phyloP scores from a whole-genome alignment of 495 filamentous ascomycete genomes.

The Hypomontagnella submonticulosa region DNA sequence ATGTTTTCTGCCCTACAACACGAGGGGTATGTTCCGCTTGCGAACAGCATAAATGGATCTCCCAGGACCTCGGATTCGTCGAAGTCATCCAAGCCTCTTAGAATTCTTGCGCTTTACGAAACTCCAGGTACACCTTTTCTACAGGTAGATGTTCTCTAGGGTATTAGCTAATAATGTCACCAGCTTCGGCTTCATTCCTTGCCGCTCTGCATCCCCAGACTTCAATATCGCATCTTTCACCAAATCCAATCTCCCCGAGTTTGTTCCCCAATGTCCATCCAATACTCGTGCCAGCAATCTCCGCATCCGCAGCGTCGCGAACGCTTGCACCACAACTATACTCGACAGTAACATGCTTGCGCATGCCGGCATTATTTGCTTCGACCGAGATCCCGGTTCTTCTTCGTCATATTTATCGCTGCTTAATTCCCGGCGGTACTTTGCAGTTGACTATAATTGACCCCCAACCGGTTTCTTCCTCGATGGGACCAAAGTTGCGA shows the following conservation, averaged over 20 bases:
- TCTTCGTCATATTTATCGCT: constrained; percentile 53
- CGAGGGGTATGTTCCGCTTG: constrained; percentile 38
- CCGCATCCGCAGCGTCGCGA: constrained; percentile 45
- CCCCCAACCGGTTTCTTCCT: constrained; percentile 54
- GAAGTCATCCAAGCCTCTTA: constrained; percentile 39
- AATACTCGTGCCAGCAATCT: constrained; percentile 46
- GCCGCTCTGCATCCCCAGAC: constrained; percentile 48
- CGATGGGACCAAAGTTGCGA: constrained; percentile 57
- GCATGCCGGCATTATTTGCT: constrained; percentile 52
- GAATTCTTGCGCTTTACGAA: constrained; percentile 57
- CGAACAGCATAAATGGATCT: constrained; percentile 13
- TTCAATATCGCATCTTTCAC: constrained; percentile 51
- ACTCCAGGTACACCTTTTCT: constrained; percentile 48
- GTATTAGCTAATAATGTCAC: constrained; percentile 27
- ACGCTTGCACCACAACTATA: constrained; percentile 51
- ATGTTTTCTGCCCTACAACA: constrained; percentile 55
- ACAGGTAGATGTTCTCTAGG: not conserved
- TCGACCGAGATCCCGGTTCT: constrained; percentile 52
- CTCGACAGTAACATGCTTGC: constrained; percentile 49
- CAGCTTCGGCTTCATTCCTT: constrained; percentile 57
- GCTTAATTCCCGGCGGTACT: constrained; percentile 50
- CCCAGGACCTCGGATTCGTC: constrained; percentile 21
- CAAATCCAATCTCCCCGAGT: constrained; percentile 47
- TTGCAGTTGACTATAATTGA: constrained; percentile 61
- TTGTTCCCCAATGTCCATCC: constrained; percentile 55